Base-by-base conservation (phyloP, 2,329 filamentous ascomycete species). In the Botrytis deweyae region DNA sequence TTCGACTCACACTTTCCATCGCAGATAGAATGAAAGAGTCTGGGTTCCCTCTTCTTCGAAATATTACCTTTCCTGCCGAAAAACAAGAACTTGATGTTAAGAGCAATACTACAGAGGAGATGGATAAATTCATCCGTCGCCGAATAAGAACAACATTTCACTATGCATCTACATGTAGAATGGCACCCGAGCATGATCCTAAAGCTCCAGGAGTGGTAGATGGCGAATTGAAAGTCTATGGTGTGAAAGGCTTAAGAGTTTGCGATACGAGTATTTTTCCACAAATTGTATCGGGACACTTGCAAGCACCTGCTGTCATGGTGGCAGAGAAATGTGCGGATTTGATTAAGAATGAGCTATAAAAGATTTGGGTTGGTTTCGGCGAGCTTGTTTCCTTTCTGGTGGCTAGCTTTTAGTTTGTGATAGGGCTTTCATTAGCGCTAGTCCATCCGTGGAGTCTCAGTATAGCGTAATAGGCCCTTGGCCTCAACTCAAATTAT, bases 171-270 rank as follows among this genome's bases (percentile, higher is more conserved):
- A 67, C 70, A 10, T 72, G 62, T 38, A 44, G n/a, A 14, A 67
- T 72, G 62, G 62, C 49, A 65, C 49, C 49, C 4, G 52, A 61
- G 18, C 16, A 67, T 49, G 85, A 89, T 38, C 0, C 3, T 2
- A 42, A 46, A 52, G 49, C 49, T 2, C 46, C 62, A 29, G 78
- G 79, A 3, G 78, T 80, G 4, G 78, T 80, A 22, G 76, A 79
- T 72, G 69, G 75, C 29, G 72, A 76, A 65, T 75, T 79, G 29
- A 70, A 70, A 36, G 78, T 80, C 14, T 78, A 79, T 63, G 76
- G 78, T 18, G 77, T 76, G 1, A 69, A 74, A 42, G 78, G 76
- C 38, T 74, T 79, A 22, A 73, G 78, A 58, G 74, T 79, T 67
- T 78, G 76, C 49, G 79, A 79, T 77, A 76, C 76, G 25, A 74